Percentiles rank a stretch among this genome's conserved stretches.
Conservation (phyloP, 345 rosid species). For the Cochlearia excelsa region DNA sequence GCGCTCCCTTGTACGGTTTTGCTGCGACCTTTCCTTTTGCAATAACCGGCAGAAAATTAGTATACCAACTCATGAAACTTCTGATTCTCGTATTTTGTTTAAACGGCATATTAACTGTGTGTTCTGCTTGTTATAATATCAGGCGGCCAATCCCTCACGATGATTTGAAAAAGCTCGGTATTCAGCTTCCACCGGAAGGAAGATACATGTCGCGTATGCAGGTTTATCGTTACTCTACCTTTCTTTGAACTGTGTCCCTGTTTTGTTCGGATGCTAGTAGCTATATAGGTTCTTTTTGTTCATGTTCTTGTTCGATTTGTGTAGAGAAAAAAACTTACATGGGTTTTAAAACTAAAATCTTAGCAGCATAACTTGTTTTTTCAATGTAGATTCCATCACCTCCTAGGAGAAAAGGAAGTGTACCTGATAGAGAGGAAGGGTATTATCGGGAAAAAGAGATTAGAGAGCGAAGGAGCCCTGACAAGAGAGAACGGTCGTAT, state of each 20-base stretch:
- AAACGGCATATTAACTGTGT: neutral
- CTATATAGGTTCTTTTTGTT: neutral
- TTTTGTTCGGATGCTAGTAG: neutral
- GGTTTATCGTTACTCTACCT: constrained; percentile 41
- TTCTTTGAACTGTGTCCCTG: neutral
- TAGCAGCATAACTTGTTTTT: neutral
- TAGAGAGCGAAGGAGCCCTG: constrained; percentile 17
- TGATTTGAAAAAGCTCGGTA: constrained; percentile 79
- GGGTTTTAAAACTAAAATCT: constrained; percentile 1
- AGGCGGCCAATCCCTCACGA: constrained; percentile 81
- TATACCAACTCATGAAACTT: neutral
- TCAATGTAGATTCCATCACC: constrained; percentile 77
- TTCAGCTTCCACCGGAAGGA: constrained; percentile 93
- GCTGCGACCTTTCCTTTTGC: neutral
- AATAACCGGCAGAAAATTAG: neutral
- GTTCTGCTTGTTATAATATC: constrained; percentile 19
- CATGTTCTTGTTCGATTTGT: constrained; percentile 8
- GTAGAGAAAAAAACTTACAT: neutral
- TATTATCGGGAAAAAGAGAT: constrained; percentile 36
- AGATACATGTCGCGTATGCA: constrained; percentile 71
- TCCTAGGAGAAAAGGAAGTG: constrained; percentile 58
- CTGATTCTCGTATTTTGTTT: neutral
- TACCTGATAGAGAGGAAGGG: constrained; percentile 43
- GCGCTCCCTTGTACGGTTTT: constrained; percentile 80
- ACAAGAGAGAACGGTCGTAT: neutral